phyloP scores from a whole-genome alignment of 148 eudicot genomes.

The Rheum nobile region DNA sequence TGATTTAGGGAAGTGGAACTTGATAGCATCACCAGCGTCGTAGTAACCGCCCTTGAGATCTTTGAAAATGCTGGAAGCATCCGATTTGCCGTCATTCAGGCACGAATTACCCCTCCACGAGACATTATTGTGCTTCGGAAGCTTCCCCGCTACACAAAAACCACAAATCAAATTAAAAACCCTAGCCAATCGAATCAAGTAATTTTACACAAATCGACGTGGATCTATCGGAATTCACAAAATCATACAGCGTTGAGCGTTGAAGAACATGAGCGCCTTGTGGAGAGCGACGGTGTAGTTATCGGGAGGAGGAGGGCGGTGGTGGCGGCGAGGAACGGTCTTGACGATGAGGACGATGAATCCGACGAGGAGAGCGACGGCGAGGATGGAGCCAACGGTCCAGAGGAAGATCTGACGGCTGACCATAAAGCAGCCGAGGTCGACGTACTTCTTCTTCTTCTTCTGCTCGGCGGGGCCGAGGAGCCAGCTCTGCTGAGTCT shows the following conservation, averaged over 20 bases:
- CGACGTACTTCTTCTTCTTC: conserved; percentile 89
- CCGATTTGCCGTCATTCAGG: conserved; percentile 63
- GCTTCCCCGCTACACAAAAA: conserved; percentile 59
- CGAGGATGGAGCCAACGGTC: conserved; percentile 58
- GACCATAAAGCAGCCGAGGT: conserved; percentile 77
- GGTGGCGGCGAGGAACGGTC: conserved; percentile 53
- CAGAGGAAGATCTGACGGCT: conserved; percentile 71
- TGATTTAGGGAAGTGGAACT: conserved; percentile 77
- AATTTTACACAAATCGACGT: background rate
- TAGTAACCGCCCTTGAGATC: conserved; percentile 81
- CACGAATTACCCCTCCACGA: conserved; percentile 94
- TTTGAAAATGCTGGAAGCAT: conserved; percentile 31
- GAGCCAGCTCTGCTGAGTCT: conserved; percentile 98
- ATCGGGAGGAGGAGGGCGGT: conserved; percentile 49
- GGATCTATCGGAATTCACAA: background rate
- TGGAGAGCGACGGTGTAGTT: conserved; percentile 70
- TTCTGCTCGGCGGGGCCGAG: conserved; percentile 79
- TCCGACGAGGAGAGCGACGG: conserved; percentile 44
- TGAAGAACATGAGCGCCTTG: conserved; percentile 92
- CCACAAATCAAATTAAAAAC: background rate
- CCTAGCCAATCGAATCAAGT: background rate
- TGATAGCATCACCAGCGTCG: conserved; percentile 98
- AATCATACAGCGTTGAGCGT: conserved; percentile 64
- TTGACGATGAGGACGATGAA: conserved; percentile 57
- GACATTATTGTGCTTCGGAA: conserved; percentile 85